These are phyloP conservation scores for Lepiota venenata DNA, from an alignment of 768 basidiomycete genomes.

Conservation along the genomic window DNA sequence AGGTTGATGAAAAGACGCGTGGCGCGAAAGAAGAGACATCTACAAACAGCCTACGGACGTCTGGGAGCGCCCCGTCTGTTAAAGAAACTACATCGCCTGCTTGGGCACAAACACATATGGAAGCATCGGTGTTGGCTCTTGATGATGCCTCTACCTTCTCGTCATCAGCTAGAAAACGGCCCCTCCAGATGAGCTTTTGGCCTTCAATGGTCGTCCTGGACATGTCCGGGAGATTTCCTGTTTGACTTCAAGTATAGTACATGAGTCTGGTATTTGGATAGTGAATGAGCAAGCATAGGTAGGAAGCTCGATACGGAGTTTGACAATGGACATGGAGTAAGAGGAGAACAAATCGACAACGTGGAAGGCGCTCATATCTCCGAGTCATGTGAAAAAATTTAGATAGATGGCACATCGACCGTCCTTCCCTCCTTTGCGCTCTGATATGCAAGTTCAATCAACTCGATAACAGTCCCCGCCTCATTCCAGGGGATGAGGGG, in stretches of 20 bases:
- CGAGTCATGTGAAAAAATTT: constrained; percentile 21
- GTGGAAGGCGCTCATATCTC: constrained; percentile 20
- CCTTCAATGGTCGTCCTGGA: constrained; percentile 68
- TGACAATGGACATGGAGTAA: constrained; percentile 36
- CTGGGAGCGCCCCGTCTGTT: constrained; percentile 6
- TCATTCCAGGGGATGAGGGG: constrained; percentile 72
- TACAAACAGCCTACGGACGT: background rate
- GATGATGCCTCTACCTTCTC: constrained; percentile 70
- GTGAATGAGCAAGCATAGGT: constrained; percentile 66
- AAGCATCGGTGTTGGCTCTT: constrained; percentile 65
- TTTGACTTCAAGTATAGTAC: constrained; percentile 64
- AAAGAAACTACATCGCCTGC: constrained; percentile 15
- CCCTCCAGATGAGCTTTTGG: constrained; percentile 75
- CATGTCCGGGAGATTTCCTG: constrained; percentile 58
- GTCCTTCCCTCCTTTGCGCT: constrained; percentile 59
- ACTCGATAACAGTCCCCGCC: constrained; percentile 65
- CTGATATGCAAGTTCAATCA: constrained; percentile 71
- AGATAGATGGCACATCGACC: constrained; percentile 25
- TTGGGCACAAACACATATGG: constrained; percentile 33
- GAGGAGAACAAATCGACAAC: constrained; percentile 17
- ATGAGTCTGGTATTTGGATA: constrained; percentile 43
- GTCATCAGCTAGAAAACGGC: constrained; percentile 59
- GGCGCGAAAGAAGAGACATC: constrained; percentile 7
- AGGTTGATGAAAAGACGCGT: background rate
- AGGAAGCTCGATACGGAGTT: constrained; percentile 73